A percentile compares a stretch with the other conserved stretches of the same genome.
Evolutionary conservation across 345 rosid genomes (phyloP).

Genomic region (Punica granatum): DNA sequence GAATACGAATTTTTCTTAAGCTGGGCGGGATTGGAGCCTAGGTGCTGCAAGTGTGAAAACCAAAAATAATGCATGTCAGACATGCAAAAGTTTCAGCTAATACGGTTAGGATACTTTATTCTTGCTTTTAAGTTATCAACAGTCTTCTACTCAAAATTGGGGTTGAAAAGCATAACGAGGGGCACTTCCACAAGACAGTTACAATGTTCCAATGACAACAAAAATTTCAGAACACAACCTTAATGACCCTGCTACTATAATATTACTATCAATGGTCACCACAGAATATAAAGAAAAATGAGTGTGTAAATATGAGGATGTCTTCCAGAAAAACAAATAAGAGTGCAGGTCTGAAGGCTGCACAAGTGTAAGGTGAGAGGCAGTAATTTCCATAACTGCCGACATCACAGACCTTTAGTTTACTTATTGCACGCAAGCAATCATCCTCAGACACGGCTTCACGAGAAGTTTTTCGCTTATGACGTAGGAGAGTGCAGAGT

Average conservation of each 20-base stretch:
- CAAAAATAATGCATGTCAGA: not conserved
- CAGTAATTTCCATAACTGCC: not conserved
- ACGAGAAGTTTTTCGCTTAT: constrained; percentile 58
- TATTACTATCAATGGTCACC: too few relatives aligned
- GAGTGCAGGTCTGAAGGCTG: not conserved
- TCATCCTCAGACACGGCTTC: constrained; percentile 91
- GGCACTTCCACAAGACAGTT: not conserved
- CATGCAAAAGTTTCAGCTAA: not conserved
- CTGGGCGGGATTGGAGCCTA: not conserved
- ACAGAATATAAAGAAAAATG: not conserved
- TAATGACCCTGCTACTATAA: not conserved
- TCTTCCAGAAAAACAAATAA: not conserved
- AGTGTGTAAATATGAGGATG: not conserved
- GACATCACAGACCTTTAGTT: constrained; percentile 52
- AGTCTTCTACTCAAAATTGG: too few relatives aligned
- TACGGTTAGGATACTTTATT: too few relatives aligned
- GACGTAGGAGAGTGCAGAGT: constrained; percentile 67
- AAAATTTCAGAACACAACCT: not conserved
- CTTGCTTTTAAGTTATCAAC: too few relatives aligned
- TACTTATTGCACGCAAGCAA: constrained; percentile 91
- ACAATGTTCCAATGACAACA: not conserved
- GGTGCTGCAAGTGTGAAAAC: not conserved
- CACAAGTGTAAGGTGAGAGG: not conserved
- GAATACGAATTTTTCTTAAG: not conserved
- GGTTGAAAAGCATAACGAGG: too few relatives aligned